Base-by-base conservation (phyloP, 805 yeast species). In the Nakazawaea pomicola region DNA sequence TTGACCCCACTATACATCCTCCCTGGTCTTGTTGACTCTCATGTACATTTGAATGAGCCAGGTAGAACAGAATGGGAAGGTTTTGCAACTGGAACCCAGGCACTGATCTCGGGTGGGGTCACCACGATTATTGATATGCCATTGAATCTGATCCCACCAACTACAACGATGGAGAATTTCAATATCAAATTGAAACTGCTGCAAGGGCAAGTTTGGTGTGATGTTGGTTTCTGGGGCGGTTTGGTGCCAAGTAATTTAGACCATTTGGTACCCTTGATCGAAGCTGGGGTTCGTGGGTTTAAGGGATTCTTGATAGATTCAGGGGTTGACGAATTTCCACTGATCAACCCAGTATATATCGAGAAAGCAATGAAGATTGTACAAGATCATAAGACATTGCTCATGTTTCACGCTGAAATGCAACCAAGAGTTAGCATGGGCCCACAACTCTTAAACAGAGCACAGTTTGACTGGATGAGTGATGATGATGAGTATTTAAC, bases 41-140 rank as follows among this genome's bases (percentile, higher is more conserved):
- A 90, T 59, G 98, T 90, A 19, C 98, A 90, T 55, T 65, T 90
- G 51, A 91, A 91, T 59, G 98, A 91, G 55, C 97, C 98, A 0
- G 98, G 98, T n/a, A 68, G 97, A 51, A 90, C 97, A 1, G 96
- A 89, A 47, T 90, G 98, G 98, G 98, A 90, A 61, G 98, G 98
- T 1, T 90, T 91, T 58, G 95, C 80, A n/a, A 83, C 95, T 0
- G 98, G 98, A 0, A 90, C 98, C 0, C 81, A 82, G 56, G 85
- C 96, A 2, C 97, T 97, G 0, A 95, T 95, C 0, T 72, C 90
- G 10, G 98, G 98, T 14, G 98, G 98, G 44, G 97, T 90, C 36
- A 90, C 98, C 18, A 89, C 96, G 0, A 95, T 90, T 15, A 74
- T 90, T 15, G 98, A 90, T 58, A 90, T 90, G 98, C 98, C 98